A percentile compares a stretch with the other conserved stretches of the same genome.
Conservation (phyloP, 2,329 filamentous ascomycete genomes). For the Aspergillus fumigatus region DNA sequence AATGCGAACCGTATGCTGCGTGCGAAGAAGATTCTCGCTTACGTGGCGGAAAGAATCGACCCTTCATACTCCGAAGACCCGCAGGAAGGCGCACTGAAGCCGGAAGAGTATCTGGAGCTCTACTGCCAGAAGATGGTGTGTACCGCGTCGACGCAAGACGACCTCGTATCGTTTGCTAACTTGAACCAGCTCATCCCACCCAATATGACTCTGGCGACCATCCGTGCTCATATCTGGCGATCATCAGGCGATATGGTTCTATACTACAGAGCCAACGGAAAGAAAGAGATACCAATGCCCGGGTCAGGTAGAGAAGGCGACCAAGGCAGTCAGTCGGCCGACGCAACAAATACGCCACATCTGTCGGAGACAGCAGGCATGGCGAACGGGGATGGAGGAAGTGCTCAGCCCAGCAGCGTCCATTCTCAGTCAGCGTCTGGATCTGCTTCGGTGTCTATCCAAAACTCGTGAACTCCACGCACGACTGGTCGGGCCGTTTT, state of each 20-base stretch:
- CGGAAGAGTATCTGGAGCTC: conserved; percentile 90
- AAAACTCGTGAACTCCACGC: conserved; percentile 10
- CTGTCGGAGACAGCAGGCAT: conserved; percentile 4
- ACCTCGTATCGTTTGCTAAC: conserved; percentile 10
- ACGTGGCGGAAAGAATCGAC: conserved; percentile 89
- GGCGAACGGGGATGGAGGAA: conserved; percentile 18
- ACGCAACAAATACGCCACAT: conserved; percentile 7
- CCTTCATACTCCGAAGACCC: conserved; percentile 55
- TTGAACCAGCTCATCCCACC: conserved; percentile 52
- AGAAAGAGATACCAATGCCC: conserved; percentile 49
- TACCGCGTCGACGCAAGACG: conserved; percentile 10
- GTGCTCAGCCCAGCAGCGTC: conserved; percentile 24
- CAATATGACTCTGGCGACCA: conserved; percentile 88
- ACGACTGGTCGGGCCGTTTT: not conserved
- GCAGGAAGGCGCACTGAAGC: conserved; percentile 59
- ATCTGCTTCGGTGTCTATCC: conserved; percentile 20
- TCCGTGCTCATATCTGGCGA: conserved; percentile 90
- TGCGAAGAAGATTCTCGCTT: conserved; percentile 88
- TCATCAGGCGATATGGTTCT: conserved; percentile 88
- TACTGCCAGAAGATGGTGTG: conserved; percentile 89
- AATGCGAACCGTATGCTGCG: conserved; percentile 97
- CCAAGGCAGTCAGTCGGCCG: conserved; percentile 9
- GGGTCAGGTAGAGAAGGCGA: conserved; percentile 14
- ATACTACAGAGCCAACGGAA: conserved; percentile 88
- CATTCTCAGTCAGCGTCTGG: conserved; percentile 29